Conservation (phyloP, 805 yeast genomes). For the Myxozyma nipponensis region DNA sequence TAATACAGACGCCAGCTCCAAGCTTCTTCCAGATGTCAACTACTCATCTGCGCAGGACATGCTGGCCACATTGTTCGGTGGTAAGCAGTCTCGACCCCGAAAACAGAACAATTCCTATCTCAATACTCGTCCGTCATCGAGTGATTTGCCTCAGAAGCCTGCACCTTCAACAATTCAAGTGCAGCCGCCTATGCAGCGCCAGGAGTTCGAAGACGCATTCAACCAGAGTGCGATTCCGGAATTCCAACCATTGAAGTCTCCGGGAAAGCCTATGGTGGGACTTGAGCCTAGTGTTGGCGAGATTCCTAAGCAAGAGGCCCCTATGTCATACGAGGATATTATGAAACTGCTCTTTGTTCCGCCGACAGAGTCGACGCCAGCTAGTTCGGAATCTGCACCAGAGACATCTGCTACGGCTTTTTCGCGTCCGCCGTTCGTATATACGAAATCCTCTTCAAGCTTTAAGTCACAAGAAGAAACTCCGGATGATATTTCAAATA, state of each 20-base stretch:
- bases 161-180: no score
- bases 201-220: not conserved
- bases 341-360: not conserved
- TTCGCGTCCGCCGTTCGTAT: constrained; percentile 19
- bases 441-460: constrained; percentile 15
- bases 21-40: constrained; percentile 23
- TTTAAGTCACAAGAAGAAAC: not conserved
- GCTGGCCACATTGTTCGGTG: constrained; percentile 18
- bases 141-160: not conserved
- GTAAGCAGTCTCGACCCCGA: constrained; percentile 4
- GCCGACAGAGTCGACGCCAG: not conserved
- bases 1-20: constrained; percentile 4
- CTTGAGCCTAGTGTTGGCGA: not conserved
- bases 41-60: constrained; percentile 24
- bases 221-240: not conserved
- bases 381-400: constrained; percentile 8
- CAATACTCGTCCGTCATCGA: not conserved
- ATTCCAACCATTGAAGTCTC: not conserved
- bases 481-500: not conserved
- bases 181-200: not conserved
- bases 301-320: not conserved
- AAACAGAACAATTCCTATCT: not conserved
- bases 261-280: not conserved
- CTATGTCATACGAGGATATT: not conserved
- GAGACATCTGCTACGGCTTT: not conserved